Percentiles rank a stretch among this genome's conserved stretches.
Evolutionary conservation across 2,329 filamentous ascomycete species (phyloP).

Genomic region (Ophiosphaerella korrae): DNA sequence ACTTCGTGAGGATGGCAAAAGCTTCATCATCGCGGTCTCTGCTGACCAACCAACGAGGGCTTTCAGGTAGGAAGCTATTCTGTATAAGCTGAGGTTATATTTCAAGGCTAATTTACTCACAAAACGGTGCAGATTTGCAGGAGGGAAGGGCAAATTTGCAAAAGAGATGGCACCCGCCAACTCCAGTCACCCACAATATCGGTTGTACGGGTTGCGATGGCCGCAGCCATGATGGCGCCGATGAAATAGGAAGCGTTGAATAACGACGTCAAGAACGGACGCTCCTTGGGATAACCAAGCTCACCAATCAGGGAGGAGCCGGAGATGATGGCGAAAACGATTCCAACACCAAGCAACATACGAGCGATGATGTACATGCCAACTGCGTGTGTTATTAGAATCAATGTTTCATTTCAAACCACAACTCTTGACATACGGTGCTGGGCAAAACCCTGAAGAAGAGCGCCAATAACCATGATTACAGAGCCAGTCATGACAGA

Average conservation of each 20-base stretch:
- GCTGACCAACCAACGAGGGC: constrained; percentile 58
- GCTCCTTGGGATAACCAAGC: constrained; percentile 65
- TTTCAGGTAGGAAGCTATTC: constrained; percentile 43
- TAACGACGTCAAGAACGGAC: constrained; percentile 63
- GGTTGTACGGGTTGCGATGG: constrained; percentile 57
- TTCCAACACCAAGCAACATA: constrained; percentile 65
- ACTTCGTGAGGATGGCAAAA: constrained; percentile 44
- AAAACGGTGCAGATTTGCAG: constrained; percentile 48
- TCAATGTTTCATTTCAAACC: neutral
- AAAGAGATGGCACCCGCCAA: constrained; percentile 58
- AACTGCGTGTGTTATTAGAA: constrained; percentile 24
- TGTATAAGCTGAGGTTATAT: constrained; percentile 1
- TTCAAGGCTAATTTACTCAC: constrained; percentile 13
- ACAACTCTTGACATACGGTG: constrained; percentile 25
- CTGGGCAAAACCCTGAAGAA: constrained; percentile 60
- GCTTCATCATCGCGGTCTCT: constrained; percentile 56
- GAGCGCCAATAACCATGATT: constrained; percentile 64
- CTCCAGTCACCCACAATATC: constrained; percentile 50
- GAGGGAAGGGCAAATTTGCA: constrained; percentile 57
- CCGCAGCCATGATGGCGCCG: constrained; percentile 56
- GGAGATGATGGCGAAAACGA: constrained; percentile 64
- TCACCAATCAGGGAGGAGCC: constrained; percentile 65
- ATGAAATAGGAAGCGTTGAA: constrained; percentile 66
- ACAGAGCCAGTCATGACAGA: constrained; percentile 63
- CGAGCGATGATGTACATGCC: constrained; percentile 66